Evolutionary conservation across 805 yeast genomes (phyloP), one percentile per base, ranked within the genome.

Genomic region (Saccharomycopsis guyanensis): DNA sequence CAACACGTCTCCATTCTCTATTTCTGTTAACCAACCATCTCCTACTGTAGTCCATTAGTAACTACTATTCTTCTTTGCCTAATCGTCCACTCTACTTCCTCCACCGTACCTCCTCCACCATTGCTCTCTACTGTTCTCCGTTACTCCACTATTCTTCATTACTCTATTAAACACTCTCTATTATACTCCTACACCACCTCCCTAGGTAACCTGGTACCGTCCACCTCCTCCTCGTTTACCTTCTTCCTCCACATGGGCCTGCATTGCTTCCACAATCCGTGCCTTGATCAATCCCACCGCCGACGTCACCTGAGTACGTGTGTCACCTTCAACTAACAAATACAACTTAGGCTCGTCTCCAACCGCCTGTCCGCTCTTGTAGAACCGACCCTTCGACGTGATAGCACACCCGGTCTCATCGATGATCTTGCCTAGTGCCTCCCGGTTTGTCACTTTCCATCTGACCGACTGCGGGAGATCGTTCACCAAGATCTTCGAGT

Each of bases 391-490:
- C 57, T 80, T 85, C 45, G 79, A 77, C 1, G 96, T 88, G 38
- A 89, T 76, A 4, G 95, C 78, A 2, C 87, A 77, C 1, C 80
- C 74, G 0, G 93, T 80, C 40, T 77, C 66, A 42, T 87, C 95
- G 38, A 77, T 78, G 39, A 88, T 72, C 55, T 75, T 75, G 1
- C 75, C 61, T 34, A 82, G 65, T 38, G 77, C 80, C 1, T 81
- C 80, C 31, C 82, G 73, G 55, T 79, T 81, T 3, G 88, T 77
- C 2, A 83, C 85, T 46, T 69, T 70, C 94, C 94, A 83, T 56
- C 96, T 68, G 0, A 84, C 85, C 22, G 72, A 68, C 57, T 83
- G 87, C 0, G 97, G 95, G 29, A 85, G 69, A 60, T 93, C 97
- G 55, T 91, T 91, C 53, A 91, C 79, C 41, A 77, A 75, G 40